These are phyloP conservation scores for Scedosporium aurantiacum DNA, from an alignment of 2,329 filamentous ascomycete genomes.

Conservation along the genomic window DNA sequence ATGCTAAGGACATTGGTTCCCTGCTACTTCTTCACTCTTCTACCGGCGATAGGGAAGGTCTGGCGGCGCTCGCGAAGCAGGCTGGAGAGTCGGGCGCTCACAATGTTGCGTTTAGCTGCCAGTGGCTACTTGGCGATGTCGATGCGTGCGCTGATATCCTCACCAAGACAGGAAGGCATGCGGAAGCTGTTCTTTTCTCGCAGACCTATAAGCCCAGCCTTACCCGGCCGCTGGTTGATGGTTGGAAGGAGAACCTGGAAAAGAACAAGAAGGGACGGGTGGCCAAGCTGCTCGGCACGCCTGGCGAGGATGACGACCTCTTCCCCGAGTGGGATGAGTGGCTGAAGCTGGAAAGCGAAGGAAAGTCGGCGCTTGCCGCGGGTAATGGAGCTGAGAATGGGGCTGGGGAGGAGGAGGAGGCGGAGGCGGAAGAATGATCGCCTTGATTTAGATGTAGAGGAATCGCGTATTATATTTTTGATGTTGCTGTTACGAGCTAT, in stretches of 20 bases:
- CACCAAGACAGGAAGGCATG: slow-evolving; percentile 62
- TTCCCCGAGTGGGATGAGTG: slow-evolving; percentile 97
- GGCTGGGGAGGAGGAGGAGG: slow-evolving; percentile 14
- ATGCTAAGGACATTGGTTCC: slow-evolving; percentile 83
- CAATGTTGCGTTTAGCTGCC: slow-evolving; percentile 85
- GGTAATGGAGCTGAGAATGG: slow-evolving; percentile 10
- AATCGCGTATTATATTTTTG: not conserved
- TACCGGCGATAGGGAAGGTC: slow-evolving; percentile 65
- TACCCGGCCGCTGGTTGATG: slow-evolving; percentile 52
- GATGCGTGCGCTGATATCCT: slow-evolving; percentile 73
- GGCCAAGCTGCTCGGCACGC: slow-evolving; percentile 70
- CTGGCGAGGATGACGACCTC: slow-evolving; percentile 72
- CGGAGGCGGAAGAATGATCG: slow-evolving; percentile 7
- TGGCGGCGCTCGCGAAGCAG: slow-evolving; percentile 60
- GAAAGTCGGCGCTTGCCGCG: slow-evolving; percentile 18
- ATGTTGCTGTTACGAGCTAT: not conserved
- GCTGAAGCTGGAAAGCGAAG: slow-evolving; percentile 67
- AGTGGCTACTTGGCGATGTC: slow-evolving; percentile 79
- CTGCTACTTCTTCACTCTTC: slow-evolving; percentile 81
- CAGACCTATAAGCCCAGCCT: slow-evolving; percentile 90
- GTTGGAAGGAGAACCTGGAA: slow-evolving; percentile 79
- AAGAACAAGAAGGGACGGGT: slow-evolving; percentile 78
- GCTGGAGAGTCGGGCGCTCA: slow-evolving; percentile 69
- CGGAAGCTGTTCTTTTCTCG: slow-evolving; percentile 82
- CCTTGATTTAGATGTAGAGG: not conserved